A percentile compares a stretch with the other conserved stretches of the same genome.
These are phyloP conservation scores for Effrenium voratum DNA, from an alignment of 73 alveolate species.

Conservation along the genomic window DNA sequence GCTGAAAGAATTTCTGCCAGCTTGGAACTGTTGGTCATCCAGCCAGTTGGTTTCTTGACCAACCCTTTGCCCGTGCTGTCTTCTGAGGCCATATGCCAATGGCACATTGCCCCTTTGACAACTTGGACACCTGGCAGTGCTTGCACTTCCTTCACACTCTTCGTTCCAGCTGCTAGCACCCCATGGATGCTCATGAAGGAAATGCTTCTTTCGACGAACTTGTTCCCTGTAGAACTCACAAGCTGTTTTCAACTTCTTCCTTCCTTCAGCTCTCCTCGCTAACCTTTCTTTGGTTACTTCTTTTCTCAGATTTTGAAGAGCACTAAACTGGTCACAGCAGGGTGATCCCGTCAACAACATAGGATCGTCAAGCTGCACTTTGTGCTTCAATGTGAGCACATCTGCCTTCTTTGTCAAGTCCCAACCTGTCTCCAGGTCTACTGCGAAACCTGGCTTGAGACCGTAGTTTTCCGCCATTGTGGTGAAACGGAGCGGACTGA, in stretches of 20 bases:
- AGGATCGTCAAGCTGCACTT: not conserved
- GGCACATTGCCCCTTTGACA: constrained; percentile 6
- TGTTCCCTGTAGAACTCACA: not conserved
- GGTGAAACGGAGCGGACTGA: too few species aligned
- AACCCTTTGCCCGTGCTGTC: not conserved
- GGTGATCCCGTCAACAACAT: not conserved
- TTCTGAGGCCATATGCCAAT: not conserved
- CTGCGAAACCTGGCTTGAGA: not conserved
- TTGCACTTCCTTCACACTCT: not conserved
- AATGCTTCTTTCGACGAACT: not conserved
- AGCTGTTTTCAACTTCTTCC: not conserved
- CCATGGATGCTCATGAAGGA: not conserved
- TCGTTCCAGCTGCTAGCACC: not conserved
- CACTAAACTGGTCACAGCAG: not conserved
- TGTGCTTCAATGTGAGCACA: not conserved
- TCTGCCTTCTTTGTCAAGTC: not conserved
- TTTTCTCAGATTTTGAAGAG: not conserved
- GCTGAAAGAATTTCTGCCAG: not conserved
- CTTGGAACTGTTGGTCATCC: not conserved
- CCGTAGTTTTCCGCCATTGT: not conserved
- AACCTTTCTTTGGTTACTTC: too few species aligned
- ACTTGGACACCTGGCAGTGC: not conserved
- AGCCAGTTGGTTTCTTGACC: not conserved
- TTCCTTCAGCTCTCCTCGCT: too few species aligned
- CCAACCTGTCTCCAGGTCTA: not conserved